phyloP scores from a whole-genome alignment of 371 early-diverging fungal species.

The Rhizopus sp. region DNA sequence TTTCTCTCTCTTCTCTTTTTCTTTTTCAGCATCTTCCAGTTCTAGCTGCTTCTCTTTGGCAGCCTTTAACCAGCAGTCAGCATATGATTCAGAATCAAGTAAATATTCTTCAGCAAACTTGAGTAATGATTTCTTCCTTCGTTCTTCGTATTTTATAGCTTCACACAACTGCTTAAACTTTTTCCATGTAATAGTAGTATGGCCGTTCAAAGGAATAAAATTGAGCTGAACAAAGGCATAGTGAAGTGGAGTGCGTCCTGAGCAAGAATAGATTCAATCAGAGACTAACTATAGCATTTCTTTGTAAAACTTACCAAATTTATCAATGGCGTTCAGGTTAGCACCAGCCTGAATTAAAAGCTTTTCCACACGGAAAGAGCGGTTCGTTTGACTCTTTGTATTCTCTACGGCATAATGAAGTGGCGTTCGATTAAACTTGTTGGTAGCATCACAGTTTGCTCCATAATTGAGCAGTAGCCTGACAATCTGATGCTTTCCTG shows the following conservation, averaged over 20 bases:
- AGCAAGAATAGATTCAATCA: neutral
- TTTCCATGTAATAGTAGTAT: slow-evolving; percentile 19
- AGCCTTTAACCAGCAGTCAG: slow-evolving; percentile 9
- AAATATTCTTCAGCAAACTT: slow-evolving; percentile 5
- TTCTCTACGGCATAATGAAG: slow-evolving; percentile 57
- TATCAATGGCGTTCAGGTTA: slow-evolving; percentile 44
- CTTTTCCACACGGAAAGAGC: slow-evolving; percentile 55
- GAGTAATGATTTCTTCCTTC: slow-evolving; percentile 14
- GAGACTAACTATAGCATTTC: neutral
- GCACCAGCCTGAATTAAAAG: slow-evolving; percentile 48
- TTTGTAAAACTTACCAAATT: slow-evolving; percentile 36
- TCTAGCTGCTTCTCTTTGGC: slow-evolving; percentile 9
- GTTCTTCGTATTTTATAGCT: slow-evolving; percentile 15
- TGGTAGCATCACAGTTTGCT: slow-evolving; percentile 29
- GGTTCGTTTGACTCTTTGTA: slow-evolving; percentile 54
- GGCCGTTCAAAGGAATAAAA: slow-evolving; percentile 45
- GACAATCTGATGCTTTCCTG: slow-evolving; percentile 41
- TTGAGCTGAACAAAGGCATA: slow-evolving; percentile 45
- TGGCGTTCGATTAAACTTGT: slow-evolving; percentile 42
- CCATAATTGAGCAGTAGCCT: slow-evolving; percentile 42
- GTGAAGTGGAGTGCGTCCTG: slow-evolving; percentile 61
- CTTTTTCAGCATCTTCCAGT: slow-evolving; percentile 3
- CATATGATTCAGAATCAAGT: slow-evolving; percentile 1
- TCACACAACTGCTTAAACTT: slow-evolving; percentile 19
- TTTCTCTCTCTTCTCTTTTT: neutral